Conservation (phyloP, 805 yeast genomes). For the Kodamaea sagamina region DNA sequence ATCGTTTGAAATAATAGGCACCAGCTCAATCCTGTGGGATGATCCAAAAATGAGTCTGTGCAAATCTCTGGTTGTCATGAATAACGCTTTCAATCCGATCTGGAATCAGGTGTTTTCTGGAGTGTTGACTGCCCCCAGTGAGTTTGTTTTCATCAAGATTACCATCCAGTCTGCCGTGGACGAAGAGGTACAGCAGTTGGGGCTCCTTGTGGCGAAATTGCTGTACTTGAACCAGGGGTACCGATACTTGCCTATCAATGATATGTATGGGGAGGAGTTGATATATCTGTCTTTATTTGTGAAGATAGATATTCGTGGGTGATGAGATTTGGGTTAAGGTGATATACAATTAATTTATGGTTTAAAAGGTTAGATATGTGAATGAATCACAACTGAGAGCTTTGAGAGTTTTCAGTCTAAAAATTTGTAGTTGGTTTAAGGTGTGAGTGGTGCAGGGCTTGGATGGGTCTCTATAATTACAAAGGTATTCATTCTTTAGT, state of each 20-base stretch:
- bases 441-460: no score
- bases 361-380: neutral
- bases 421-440: no score
- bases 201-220: slow-evolving; percentile 61
- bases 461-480: no score
- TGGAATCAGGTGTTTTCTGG: slow-evolving; percentile 68
- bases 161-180: slow-evolving; percentile 14
- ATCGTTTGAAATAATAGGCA: slow-evolving; percentile 59
- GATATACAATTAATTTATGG: no score
- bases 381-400: neutral
- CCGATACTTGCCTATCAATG: slow-evolving; percentile 77
- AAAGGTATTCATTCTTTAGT: no score
- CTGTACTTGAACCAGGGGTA: slow-evolving; percentile 74
- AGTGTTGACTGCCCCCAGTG: slow-evolving; percentile 36
- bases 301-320: slow-evolving; percentile 20
- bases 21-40: slow-evolving; percentile 28
- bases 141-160: slow-evolving; percentile 59
- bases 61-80: slow-evolving; percentile 36
- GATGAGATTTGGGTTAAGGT: no score
- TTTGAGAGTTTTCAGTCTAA: no score
- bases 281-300: slow-evolving; percentile 54
- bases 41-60: slow-evolving; percentile 15
- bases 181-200: slow-evolving; percentile 41
- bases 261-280: slow-evolving; percentile 75
- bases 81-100: slow-evolving; percentile 84